Conservation (phyloP, 2,329 filamentous ascomycete genomes). For the Dactylellina leptospora region DNA sequence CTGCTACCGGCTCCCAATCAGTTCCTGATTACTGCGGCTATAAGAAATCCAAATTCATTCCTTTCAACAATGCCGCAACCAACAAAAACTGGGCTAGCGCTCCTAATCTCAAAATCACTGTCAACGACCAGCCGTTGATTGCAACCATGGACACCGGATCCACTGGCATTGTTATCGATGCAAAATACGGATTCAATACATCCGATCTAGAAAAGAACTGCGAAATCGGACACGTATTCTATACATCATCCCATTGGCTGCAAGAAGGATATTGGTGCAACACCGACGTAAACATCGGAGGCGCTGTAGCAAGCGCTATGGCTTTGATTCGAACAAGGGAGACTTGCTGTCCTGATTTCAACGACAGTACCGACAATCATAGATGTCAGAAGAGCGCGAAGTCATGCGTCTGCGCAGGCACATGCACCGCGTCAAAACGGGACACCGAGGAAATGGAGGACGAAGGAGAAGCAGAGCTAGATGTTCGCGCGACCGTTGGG, state of each 20-base stretch:
- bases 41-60: constrained; percentile 31
- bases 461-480: constrained; percentile 1
- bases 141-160: constrained; percentile 36
- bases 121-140: constrained; percentile 8
- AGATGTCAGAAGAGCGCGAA: constrained; percentile 6
- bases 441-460: background rate
- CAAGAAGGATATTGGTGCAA: constrained; percentile 39
- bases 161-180: constrained; percentile 36
- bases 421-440: constrained; percentile 7
- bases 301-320: constrained; percentile 11
- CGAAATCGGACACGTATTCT: constrained; percentile 27
- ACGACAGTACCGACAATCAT: background rate
- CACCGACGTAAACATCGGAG: constrained; percentile 20
- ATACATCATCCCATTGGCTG: constrained; percentile 44
- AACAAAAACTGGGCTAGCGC: constrained; percentile 29
- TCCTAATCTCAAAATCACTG: constrained; percentile 16
- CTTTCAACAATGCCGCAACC: constrained; percentile 14
- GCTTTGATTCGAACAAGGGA: constrained; percentile 28
- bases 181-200: constrained; percentile 23
- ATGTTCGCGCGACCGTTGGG: background rate
- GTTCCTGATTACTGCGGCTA: constrained; percentile 20
- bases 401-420: constrained; percentile 23
- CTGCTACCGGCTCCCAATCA: too few relatives aligned
- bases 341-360: constrained; percentile 27
- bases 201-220: constrained; percentile 23